A percentile compares a stretch with the other conserved stretches of the same genome.
Evolutionary conservation across 75 land plant species (phyloP).

Genomic region (Pseudotsuga menziesii): DNA sequence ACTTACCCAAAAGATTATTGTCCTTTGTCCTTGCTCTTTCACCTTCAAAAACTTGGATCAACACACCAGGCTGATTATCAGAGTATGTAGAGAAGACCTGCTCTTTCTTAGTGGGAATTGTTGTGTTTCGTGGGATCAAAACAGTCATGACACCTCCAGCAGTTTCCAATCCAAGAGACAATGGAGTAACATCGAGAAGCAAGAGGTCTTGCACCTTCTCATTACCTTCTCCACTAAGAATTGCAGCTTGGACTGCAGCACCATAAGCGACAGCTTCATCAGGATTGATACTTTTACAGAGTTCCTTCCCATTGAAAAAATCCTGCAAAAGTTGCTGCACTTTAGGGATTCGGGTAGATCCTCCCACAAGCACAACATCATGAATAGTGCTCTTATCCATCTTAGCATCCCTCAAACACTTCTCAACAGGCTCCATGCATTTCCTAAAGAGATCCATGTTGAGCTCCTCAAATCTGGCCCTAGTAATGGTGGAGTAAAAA

Average conservation of each 20-base stretch:
- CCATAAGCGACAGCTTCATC: conserved; percentile 43
- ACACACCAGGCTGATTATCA: conserved; percentile 31
- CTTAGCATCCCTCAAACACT: conserved; percentile 44
- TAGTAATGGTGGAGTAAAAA: conserved; percentile 26
- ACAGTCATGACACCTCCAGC: conserved; percentile 39
- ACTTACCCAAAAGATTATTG: conserved; percentile 41
- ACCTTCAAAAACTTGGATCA: conserved; percentile 28
- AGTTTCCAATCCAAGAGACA: conserved; percentile 39
- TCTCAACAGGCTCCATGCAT: conserved; percentile 57
- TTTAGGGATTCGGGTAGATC: conserved; percentile 35
- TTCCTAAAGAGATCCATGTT: conserved; percentile 49
- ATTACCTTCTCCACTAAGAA: conserved; percentile 27
- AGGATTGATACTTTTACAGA: conserved; percentile 48
- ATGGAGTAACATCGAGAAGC: conserved; percentile 35
- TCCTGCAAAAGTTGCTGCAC: conserved; percentile 37
- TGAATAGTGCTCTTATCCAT: conserved; percentile 22
- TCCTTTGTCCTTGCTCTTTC: conserved; percentile 24
- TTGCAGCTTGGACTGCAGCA: conserved; percentile 42
- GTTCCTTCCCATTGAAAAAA: conserved; percentile 36
- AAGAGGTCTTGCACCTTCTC: conserved; percentile 44
- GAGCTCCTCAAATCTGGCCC: conserved; percentile 42
- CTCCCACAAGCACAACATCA: conserved; percentile 37
- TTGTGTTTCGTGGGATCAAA: conserved; percentile 26
- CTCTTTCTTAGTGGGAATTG: conserved; percentile 29
- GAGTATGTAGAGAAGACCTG: conserved; percentile 33